phyloP scores from a whole-genome alignment of 768 basidiomycete species.

The Russula foetens region DNA sequence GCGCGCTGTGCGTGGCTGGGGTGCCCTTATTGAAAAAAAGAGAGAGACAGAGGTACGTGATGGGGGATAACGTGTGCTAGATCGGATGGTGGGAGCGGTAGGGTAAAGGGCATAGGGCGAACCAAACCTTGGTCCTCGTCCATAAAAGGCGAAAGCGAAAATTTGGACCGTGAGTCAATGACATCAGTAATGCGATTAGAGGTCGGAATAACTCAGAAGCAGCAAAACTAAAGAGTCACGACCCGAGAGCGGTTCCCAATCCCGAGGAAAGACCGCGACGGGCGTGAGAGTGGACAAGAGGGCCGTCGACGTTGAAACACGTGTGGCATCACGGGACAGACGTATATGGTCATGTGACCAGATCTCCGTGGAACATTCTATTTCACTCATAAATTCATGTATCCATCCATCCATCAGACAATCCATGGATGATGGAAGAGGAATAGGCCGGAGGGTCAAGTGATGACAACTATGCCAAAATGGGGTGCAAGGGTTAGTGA shows the following conservation, averaged over 20 bases:
- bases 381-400: not conserved
- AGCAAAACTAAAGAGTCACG: too few relatives aligned
- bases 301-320: conserved; percentile 12
- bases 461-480: not conserved
- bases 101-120: conserved; percentile 6
- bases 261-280: conserved; percentile 5
- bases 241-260: not conserved
- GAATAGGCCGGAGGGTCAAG: not conserved
- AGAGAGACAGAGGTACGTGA: not conserved
- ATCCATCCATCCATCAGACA: not conserved
- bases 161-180: not conserved
- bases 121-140: not conserved
- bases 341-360: not conserved
- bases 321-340: conserved; percentile 12
- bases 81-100: not conserved
- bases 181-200: not conserved
- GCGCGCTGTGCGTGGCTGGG: not conserved
- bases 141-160: not conserved
- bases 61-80: not conserved
- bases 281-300: not conserved
- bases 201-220: not conserved
- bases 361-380: not conserved
- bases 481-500: too few relatives aligned
- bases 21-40: not conserved
- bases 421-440: too few relatives aligned